phyloP scores from a whole-genome alignment of 805 yeast species.

The Candida oleophila region DNA sequence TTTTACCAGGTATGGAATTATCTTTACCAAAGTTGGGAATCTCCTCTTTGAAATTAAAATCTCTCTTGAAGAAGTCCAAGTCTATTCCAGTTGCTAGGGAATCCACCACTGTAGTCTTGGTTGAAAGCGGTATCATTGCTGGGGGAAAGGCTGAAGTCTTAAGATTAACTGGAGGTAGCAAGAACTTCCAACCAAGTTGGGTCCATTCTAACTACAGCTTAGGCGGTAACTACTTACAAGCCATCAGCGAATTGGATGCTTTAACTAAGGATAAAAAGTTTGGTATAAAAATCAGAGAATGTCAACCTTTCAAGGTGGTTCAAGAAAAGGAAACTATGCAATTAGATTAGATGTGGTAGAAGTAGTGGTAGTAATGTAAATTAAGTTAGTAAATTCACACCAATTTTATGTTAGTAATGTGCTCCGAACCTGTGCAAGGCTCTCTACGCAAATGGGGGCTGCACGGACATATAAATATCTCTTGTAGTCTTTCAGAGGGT shows the following conservation, averaged over 20 bases:
- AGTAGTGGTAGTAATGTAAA: background rate
- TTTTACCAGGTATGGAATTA: slow-evolving; percentile 70
- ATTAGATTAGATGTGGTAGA: slow-evolving; percentile 13
- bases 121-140: slow-evolving; percentile 24
- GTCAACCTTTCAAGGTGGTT: slow-evolving; percentile 51
- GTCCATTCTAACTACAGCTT: slow-evolving; percentile 77
- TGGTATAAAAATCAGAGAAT: slow-evolving; percentile 65
- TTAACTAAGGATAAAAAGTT: slow-evolving; percentile 66
- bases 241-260: slow-evolving; percentile 54
- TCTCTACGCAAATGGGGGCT: too few species aligned
- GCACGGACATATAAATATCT: too few species aligned
- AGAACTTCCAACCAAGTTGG: slow-evolving; percentile 76
- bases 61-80: slow-evolving; percentile 45
- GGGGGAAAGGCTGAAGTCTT: slow-evolving; percentile 54
- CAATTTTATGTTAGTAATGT: too few species aligned
- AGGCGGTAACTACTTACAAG: slow-evolving; percentile 43
- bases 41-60: slow-evolving; percentile 64
- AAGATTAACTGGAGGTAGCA: slow-evolving; percentile 78
- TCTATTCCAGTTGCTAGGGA: slow-evolving; percentile 71
- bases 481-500: too few species aligned
- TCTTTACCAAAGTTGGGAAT: slow-evolving; percentile 76
- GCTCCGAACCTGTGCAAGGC: too few species aligned
- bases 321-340: slow-evolving; percentile 14
- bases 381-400: slow-evolving; percentile 1
- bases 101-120: slow-evolving; percentile 67